These are phyloP conservation scores for Reticulascus tulasneorum DNA, from an alignment of 2,329 filamentous ascomycete genomes.

Conservation along the genomic window DNA sequence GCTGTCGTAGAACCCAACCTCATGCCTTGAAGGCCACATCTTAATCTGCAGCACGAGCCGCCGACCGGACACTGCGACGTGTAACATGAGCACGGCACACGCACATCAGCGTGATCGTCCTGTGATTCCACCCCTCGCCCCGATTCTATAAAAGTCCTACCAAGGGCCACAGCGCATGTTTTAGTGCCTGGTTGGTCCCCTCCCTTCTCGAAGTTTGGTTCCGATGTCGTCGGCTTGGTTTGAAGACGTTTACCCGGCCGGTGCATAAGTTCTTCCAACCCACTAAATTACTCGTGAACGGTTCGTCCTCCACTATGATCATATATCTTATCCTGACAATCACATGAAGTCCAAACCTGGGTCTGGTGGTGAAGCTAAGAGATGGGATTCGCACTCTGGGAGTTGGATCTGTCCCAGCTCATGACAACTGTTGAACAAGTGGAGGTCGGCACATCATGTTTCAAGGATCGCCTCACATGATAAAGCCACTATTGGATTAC, in stretches of 20 bases:
- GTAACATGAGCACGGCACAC: conserved; percentile 1
- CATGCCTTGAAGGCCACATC: too few species aligned
- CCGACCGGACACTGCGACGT: not conserved
- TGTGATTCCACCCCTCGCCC: not conserved
- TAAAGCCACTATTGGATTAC: not conserved
- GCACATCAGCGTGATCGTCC: conserved; percentile 11
- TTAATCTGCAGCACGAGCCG: too few species aligned
- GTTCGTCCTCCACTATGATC: too few species aligned
- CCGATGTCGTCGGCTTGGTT: conserved; percentile 1
- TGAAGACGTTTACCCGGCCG: not conserved
- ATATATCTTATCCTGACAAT: too few species aligned
- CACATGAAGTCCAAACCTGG: too few species aligned
- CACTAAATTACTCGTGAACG: not conserved
- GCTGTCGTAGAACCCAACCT: too few species aligned
- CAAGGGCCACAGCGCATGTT: not conserved
- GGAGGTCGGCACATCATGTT: too few species aligned
- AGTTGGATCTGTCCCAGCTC: too few species aligned
- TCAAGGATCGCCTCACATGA: not conserved
- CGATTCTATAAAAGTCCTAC: not conserved
- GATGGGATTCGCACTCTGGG: too few species aligned
- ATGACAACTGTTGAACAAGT: too few species aligned
- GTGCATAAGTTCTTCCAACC: not conserved
- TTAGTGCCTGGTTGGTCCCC: not conserved
- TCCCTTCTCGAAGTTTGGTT: not conserved
- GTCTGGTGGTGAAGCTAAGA: too few species aligned